phyloP scores from a whole-genome alignment of 2,329 filamentous ascomycete genomes.

The Periconia digitata region DNA sequence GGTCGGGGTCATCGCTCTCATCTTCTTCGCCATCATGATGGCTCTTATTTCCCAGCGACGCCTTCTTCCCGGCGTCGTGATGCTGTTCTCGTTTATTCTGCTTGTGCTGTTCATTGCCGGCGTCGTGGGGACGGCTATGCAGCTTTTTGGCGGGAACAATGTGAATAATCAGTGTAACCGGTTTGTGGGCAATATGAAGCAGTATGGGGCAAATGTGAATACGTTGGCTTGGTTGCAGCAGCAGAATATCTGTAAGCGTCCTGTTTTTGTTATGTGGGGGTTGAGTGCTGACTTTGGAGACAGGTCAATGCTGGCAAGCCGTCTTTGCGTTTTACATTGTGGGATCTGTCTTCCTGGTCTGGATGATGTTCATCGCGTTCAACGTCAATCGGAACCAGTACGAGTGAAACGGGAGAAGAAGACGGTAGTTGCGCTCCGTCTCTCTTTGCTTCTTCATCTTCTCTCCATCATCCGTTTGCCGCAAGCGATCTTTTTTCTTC shows the following conservation, averaged over 20 bases:
- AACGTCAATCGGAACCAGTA: slow-evolving; percentile 55
- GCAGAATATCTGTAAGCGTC: slow-evolving; percentile 59
- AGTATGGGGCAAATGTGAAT: slow-evolving; percentile 52
- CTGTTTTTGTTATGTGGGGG: slow-evolving; percentile 1
- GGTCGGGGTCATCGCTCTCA: slow-evolving; percentile 56
- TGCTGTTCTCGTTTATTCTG: slow-evolving; percentile 62
- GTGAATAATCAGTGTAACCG: slow-evolving; percentile 62
- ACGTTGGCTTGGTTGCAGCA: slow-evolving; percentile 66
- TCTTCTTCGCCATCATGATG: slow-evolving; percentile 62
- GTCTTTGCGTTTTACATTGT: slow-evolving; percentile 66
- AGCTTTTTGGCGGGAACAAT: slow-evolving; percentile 61
- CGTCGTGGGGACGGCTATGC: slow-evolving; percentile 64
- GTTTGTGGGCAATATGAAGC: slow-evolving; percentile 53
- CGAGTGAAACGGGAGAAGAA: no score
- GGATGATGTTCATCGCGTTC: slow-evolving; percentile 66
- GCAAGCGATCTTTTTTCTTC: background rate
- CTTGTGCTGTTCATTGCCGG: slow-evolving; percentile 64
- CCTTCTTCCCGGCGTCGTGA: slow-evolving; percentile 60
- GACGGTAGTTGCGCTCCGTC: no score
- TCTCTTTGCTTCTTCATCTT: no score
- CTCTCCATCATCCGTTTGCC: background rate
- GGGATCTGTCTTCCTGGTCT: slow-evolving; percentile 64
- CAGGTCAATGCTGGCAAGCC: slow-evolving; percentile 64
- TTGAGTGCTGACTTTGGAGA: background rate
- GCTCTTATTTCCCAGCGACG: slow-evolving; percentile 58